Percentiles rank a stretch among this genome's conserved stretches.
Evolutionary conservation across 2,329 filamentous ascomycete species (phyloP).

Genomic region (Monascus ruber): DNA sequence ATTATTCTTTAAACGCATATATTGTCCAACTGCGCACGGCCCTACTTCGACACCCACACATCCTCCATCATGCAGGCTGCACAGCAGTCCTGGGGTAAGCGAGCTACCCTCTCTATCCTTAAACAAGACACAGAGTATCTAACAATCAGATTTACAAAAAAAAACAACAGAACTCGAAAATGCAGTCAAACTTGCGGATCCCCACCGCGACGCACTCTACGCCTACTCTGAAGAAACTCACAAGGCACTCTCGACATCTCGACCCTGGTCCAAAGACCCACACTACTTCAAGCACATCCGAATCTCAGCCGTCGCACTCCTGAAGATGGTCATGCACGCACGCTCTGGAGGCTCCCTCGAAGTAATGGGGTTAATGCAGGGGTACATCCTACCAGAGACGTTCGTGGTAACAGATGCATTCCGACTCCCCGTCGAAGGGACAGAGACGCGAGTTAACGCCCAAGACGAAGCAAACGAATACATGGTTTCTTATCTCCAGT

Average conservation of each 20-base stretch:
- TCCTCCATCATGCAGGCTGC: constrained; percentile 41
- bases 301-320: constrained; percentile 82
- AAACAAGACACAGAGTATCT: constrained; percentile 1
- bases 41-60: neutral
- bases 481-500: constrained; percentile 73
- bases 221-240: constrained; percentile 61
- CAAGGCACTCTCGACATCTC: constrained; percentile 50
- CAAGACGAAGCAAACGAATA: constrained; percentile 96
- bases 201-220: constrained; percentile 83
- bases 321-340: constrained; percentile 99
- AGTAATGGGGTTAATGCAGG: constrained; percentile 97
- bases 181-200: constrained; percentile 70
- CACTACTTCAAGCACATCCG: constrained; percentile 88
- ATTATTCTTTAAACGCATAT: neutral
- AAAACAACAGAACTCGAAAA: constrained; percentile 69
- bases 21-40: too few relatives aligned
- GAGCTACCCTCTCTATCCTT: constrained; percentile 5
- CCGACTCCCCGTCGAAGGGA: constrained; percentile 87
- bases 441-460: constrained; percentile 95
- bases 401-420: constrained; percentile 93
- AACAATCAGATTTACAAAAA: constrained; percentile 2
- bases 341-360: constrained; percentile 87
- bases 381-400: constrained; percentile 70
- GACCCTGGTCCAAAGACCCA: constrained; percentile 68
- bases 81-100: constrained; percentile 50